Percentiles rank a stretch among this genome's conserved stretches.
Conservation (phyloP, 306 rosid species). For the Phaseolus lunatus region DNA sequence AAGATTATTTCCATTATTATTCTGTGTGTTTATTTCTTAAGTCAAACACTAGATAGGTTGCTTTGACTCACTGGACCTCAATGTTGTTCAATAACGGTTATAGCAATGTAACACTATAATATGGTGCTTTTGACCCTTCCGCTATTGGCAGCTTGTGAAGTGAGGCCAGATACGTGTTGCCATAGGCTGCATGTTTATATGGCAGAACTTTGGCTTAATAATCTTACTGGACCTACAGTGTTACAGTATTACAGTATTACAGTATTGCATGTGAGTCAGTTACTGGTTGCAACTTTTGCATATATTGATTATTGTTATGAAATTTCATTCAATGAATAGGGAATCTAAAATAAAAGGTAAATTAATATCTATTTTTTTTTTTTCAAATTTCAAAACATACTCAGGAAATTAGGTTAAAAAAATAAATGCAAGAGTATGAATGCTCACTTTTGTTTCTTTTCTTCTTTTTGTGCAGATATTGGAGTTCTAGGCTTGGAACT, state of each 20-base stretch:
- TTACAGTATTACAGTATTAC: slow-evolving; percentile 16
- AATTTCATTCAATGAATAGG: slow-evolving; percentile 21
- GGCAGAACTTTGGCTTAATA: too few relatives aligned
- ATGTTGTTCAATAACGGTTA: neutral
- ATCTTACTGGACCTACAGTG: neutral
- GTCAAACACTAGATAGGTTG: slow-evolving; percentile 17
- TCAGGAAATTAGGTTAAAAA: slow-evolving; percentile 3
- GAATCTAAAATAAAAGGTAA: slow-evolving; percentile 31
- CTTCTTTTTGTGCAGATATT: slow-evolving; percentile 67
- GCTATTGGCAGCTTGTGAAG: too few relatives aligned
- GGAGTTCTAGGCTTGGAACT: slow-evolving; percentile 94
- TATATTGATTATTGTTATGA: slow-evolving; percentile 14
- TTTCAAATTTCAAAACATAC: neutral
- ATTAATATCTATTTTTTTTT: neutral
- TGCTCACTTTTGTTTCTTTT: slow-evolving; percentile 35
- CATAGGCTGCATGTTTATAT: too few relatives aligned
- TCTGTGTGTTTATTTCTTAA: neutral
- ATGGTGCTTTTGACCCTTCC: too few relatives aligned
- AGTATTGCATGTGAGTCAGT: slow-evolving; percentile 29
- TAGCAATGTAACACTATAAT: neutral
- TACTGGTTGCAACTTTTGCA: neutral
- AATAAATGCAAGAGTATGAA: slow-evolving; percentile 10
- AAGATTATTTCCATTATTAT: neutral
- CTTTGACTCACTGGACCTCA: slow-evolving; percentile 24
- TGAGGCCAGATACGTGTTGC: too few relatives aligned